Percentiles rank a stretch among this genome's conserved stretches.
phyloP scores from a whole-genome alignment of 2,329 filamentous ascomycete genomes.

The Bipolaris oryzae region DNA sequence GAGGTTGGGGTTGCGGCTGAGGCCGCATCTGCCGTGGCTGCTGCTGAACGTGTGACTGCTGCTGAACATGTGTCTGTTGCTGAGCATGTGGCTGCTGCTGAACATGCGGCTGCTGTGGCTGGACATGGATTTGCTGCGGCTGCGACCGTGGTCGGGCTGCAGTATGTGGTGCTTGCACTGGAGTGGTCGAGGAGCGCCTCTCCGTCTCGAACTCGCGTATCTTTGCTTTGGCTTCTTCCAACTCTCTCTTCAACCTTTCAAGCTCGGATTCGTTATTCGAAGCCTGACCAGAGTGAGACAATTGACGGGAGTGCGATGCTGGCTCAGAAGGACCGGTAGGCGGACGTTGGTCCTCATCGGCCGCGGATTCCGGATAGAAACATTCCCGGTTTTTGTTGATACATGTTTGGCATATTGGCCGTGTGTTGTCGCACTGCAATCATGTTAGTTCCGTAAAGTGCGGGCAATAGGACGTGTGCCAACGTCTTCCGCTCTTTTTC shows the following conservation, averaged over 20 bases:
- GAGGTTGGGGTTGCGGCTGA: slow-evolving; percentile 16
- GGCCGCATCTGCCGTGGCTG: slow-evolving; percentile 16
- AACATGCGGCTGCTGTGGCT: slow-evolving; percentile 19
- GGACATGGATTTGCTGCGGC: slow-evolving; percentile 15
- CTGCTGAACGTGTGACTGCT: slow-evolving; percentile 20
- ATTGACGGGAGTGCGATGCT: slow-evolving; percentile 19
- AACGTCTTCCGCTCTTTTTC: not conserved
- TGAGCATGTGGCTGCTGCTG: slow-evolving; percentile 18
- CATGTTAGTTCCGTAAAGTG: slow-evolving; percentile 12
- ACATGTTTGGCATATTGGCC: slow-evolving; percentile 46
- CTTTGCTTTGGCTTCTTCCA: slow-evolving; percentile 46
- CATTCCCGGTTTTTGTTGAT: slow-evolving; percentile 44
- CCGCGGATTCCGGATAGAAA: slow-evolving; percentile 34
- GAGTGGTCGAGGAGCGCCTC: slow-evolving; percentile 37
- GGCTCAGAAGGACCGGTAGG: slow-evolving; percentile 20
- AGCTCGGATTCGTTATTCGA: slow-evolving; percentile 35
- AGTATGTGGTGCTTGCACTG: slow-evolving; percentile 33
- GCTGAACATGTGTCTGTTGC: slow-evolving; percentile 22
- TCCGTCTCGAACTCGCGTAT: slow-evolving; percentile 43
- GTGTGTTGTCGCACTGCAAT: slow-evolving; percentile 42
- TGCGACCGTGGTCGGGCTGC: slow-evolving; percentile 23
- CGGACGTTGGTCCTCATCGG: slow-evolving; percentile 28
- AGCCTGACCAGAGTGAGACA: slow-evolving; percentile 24
- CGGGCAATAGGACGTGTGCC: not conserved
- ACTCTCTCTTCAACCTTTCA: slow-evolving; percentile 43